Evolutionary conservation across 371 early-diverging fungal genomes (phyloP).

Genomic region (Amoeboradix gromovi): DNA sequence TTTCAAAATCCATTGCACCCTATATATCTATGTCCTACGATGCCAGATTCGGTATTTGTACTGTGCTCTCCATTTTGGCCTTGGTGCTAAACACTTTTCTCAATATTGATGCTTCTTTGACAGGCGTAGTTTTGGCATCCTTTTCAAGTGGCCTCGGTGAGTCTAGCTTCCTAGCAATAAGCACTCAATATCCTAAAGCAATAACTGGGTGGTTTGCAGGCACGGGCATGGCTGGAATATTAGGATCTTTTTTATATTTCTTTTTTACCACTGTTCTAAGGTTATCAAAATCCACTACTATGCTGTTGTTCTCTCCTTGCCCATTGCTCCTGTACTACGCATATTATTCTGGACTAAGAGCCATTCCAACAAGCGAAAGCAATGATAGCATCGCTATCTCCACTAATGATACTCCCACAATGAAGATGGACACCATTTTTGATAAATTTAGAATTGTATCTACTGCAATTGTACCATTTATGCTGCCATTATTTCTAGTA

Average conservation of each 20-base stretch:
- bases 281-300: constrained; percentile 6
- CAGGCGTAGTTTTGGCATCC: constrained; percentile 16
- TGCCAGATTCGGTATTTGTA: not conserved
- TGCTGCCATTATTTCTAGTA: constrained; percentile 14
- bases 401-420: not conserved
- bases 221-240: constrained; percentile 18
- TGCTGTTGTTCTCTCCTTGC: constrained; percentile 2
- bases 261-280: constrained; percentile 15
- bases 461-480: constrained; percentile 8
- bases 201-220: constrained; percentile 16
- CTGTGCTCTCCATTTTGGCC: not conserved
- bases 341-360: not conserved
- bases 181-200: constrained; percentile 13
- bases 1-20: constrained; percentile 14
- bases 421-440: constrained; percentile 4
- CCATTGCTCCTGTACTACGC: not conserved
- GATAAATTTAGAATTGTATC: constrained; percentile 10
- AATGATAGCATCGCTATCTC: not conserved
- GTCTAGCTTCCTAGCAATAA: constrained; percentile 15
- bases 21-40: constrained; percentile 11
- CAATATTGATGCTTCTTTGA: constrained; percentile 6
- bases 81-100: constrained; percentile 9
- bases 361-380: too few relatives aligned
- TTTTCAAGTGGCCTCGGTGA: constrained; percentile 18
- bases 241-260: constrained; percentile 13